Evolutionary conservation across 805 yeast species (phyloP), one percentile per base, ranked within the genome.

Genomic region (Pichia pseudocactophila): DNA sequence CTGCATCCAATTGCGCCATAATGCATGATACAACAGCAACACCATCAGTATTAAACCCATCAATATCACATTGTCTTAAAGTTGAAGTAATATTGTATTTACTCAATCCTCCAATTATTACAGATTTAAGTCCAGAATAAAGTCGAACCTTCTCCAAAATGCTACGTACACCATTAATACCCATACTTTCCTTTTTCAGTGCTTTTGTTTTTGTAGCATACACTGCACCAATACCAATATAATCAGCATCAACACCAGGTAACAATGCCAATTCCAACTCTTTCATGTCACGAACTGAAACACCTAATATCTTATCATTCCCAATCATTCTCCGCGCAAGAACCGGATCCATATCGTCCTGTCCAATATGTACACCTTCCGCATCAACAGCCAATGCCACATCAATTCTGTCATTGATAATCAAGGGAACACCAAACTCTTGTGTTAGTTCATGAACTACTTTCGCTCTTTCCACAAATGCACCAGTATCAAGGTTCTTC

Each of bases 381-480:
- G 95, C 95, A 51, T 74, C 92, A 43, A 86, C 70, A 0, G 96
- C 96, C 35, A 89, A 63, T 0, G 96, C 96, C 11, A 89, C 86
- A 56, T 88, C 97, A 2, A 86, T 72, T 40, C 96, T 65, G 55
- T 88, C 96, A 51, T 88, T 86, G 55, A 88, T 87, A 28, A 88
- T 74, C 50, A 88, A 65, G 0, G 96, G 96, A 7, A 89, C 76
- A 0, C 73, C 70, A 33, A 68, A 73, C 22, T 63, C 56, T 30
- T 66, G 63, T 30, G 96, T 85, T 37, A 88, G 50, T 39, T 66
- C 64, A 48, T 82, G 86, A 17, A 88, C 73, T 31, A 62, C 60
- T 17, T 52, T 35, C 1, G 95, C 96, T 35, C 77, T 64, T 33
- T 64, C 65, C 18, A 86, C 68, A 56, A 88, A 87, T 4, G 68